Evolutionary conservation across 768 basidiomycete species (phyloP), one percentile per base, ranked within the genome.

Genomic region (Serendipita sp.): DNA sequence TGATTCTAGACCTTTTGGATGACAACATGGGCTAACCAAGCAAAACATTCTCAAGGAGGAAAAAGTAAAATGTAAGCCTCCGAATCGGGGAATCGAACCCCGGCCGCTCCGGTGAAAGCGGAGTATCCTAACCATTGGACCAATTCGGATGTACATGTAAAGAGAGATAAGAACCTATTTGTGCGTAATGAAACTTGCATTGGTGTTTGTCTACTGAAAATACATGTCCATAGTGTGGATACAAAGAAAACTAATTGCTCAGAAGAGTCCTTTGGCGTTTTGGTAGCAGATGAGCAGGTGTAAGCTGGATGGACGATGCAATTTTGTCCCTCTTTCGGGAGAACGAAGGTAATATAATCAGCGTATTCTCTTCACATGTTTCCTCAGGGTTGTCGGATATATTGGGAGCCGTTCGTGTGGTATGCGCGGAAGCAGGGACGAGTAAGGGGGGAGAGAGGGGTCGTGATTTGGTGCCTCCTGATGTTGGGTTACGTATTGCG

Each of bases 61-160:
- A 60, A 23, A 8, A 38, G 10, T 32, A 38, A 60, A 18, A 52
- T 7, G n/a, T 23, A 60, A 36, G 34, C 1, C 56, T 60, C 56
- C 56, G 56, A 60, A 60, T 60, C 56, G 56, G 56, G 56, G 56
- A 60, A 60, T 60, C 56, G 56, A 60, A 60, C 56, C 56, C 56
- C 56, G 56, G n/a, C 56, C 56, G 56, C 56, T 36, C 56, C 56
- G 56, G 56, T 60, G 56, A 60, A 60, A 60, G 56, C 56, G 56
- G 56, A 36, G 56, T 60, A 60, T 60, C 56, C 56, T 60, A 60
- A 60, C 56, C 56, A 60, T 60, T 60, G 56, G 56, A 60, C 56
- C 56, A 60, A 60, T 60, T 60, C 56, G 56, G 56, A 60, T 60
- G 5, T 8, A 51, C 30, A 8, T 3, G 7, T 52, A 1, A 52